Evolutionary conservation across 805 yeast species (phyloP), one percentile per base, ranked within the genome.

Genomic region (Myxozyma geophila): DNA sequence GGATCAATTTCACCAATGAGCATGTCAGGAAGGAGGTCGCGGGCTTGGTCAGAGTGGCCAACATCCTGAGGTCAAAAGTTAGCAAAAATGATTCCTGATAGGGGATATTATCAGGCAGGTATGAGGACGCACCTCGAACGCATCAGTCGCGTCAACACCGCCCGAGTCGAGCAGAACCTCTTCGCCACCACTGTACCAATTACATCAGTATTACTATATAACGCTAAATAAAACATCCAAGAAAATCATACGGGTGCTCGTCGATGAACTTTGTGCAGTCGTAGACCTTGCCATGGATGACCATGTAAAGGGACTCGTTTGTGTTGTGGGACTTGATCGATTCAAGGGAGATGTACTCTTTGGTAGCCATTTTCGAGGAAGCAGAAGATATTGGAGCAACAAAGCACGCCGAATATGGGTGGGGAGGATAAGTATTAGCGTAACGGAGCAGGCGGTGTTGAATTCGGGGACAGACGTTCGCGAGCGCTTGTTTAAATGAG

Each of bases 11-110:
- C 87, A 69, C 99, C 99, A 63, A 95, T 83, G 70, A 83, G 80
- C 74, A 91, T 79, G 47, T 83, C 85, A 51, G 78, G 81, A 72
- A 95, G 80, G 70, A 88, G 81, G 71, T 88, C 95, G 71, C 87
- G 86, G 47, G 99, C 98, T 70, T 92, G 97, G 67, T 92, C 98
- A 41, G 98, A 91, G 79, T 95, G 99, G 41, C 99, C 99, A 74
- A 95, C 92, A 74, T 91, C 97, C 70, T 84, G 85, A 63, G 83
- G 37, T 7, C 12, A 33, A 7, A n/a, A 19, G 46, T n/a, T 35
- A 39, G 4, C 55, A 17, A 17, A 28, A 7, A 19, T 23, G 54
- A 23, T n/a, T 35, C 17, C n/a, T 12, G 28, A 52, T 17, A 52
- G 35, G 17, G 5, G 21, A n/a, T 2, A 43, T 43, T 17, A 35